Conservation (phyloP, 768 basidiomycete genomes). For the Naganishia onofrii region DNA sequence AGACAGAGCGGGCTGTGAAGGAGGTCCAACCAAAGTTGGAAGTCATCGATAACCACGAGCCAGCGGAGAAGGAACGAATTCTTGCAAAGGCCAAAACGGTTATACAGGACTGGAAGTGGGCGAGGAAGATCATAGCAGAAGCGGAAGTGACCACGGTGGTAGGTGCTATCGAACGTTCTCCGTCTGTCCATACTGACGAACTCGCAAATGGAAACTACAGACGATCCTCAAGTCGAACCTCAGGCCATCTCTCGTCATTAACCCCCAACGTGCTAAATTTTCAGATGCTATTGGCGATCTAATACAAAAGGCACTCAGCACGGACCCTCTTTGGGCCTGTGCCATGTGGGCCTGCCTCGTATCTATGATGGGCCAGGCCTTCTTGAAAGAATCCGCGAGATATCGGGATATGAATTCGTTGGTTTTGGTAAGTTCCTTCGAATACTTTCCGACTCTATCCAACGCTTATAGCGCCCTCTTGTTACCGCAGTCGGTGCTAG, state of each 20-base stretch:
- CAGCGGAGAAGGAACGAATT: neutral
- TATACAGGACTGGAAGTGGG: slow-evolving; percentile 13
- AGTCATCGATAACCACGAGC: neutral
- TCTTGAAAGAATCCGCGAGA: slow-evolving; percentile 37
- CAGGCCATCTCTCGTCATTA: neutral
- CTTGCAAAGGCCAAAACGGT: neutral
- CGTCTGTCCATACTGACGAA: neutral
- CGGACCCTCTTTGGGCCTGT: slow-evolving; percentile 47
- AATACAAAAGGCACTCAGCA: slow-evolving; percentile 37
- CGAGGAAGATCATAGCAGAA: slow-evolving; percentile 15
- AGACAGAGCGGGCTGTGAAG: slow-evolving; percentile 33
- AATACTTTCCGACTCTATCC: neutral
- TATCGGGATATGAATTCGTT: slow-evolving; percentile 40
- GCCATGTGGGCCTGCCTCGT: slow-evolving; percentile 45
- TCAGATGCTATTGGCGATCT: slow-evolving; percentile 20
- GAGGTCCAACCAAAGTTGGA: neutral
- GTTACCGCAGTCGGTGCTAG: slow-evolving; percentile 2
- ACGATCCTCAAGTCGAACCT: slow-evolving; percentile 5
- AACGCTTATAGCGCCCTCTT: neutral
- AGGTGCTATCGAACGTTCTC: neutral
- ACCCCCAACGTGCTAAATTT: slow-evolving; percentile 8
- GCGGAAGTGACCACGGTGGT: slow-evolving; percentile 13
- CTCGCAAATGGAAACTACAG: neutral
- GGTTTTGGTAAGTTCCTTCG: slow-evolving; percentile 42
- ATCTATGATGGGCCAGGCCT: slow-evolving; percentile 43